Evolutionary conservation across 768 basidiomycete species (phyloP), one percentile per base, ranked within the genome.

Genomic region (Tylopilus sp.): DNA sequence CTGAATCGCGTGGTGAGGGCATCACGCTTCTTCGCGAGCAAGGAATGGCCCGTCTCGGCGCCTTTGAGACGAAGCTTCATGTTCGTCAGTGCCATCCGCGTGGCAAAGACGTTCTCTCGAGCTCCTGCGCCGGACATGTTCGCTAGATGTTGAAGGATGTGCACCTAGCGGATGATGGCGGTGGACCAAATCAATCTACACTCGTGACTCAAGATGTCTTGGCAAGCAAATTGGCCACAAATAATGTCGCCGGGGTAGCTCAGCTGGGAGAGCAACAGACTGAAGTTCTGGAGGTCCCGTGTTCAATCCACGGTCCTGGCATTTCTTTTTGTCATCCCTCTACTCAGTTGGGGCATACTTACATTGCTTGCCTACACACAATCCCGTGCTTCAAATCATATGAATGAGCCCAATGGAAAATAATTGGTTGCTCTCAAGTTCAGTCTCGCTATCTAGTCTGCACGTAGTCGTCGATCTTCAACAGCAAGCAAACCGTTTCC

Each of bases 1-100:
- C 97, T 81, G 77, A 99, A 99, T 63, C 97, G 80, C 33, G 91
- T 92, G 29, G 89, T 96, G 61, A 98, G 76, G 45, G 97, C 97
- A 78, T 99, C 97, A 50, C 94, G 84, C 76, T 99, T 99, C 84
- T 98, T 98, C 25, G 96, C 94, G 24, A 98, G 80, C 21, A 98
- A 76, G 0, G 92, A 94, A 71, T 98, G 96, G 0, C 96, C 95
- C 1, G 92, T 96, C 72, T 94, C 91, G 7, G 94, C 93, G 19
- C 92, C 84, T 70, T 96, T 96, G 52, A 96, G 78, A 45, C 92
- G 83, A 29, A 87, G 74, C 66, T 93, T 93, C 53, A 92, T 98
- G 71, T 93, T 90, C 52, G 92, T 94, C 40, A 98, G 79, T 30
- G 94, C 92, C 95, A 98, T 98, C 40, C 96, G 88, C 19, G 96